phyloP scores from a whole-genome alignment of 257 asterid species.

The Leonotis leonurus region DNA sequence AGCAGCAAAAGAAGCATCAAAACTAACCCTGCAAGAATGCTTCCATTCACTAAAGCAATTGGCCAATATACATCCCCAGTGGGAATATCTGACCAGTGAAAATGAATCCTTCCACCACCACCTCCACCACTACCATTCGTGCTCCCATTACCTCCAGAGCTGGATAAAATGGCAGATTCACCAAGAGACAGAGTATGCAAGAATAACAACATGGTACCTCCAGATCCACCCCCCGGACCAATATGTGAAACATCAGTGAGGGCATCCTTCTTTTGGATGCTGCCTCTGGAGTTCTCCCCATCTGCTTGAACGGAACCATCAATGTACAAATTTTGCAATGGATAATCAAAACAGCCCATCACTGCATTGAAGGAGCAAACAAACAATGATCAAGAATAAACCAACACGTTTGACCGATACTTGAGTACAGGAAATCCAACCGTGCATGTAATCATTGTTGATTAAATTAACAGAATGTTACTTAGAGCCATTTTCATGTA shows the following conservation, averaged over 20 bases:
- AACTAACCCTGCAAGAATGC: constrained; percentile 63
- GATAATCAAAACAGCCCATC: constrained; percentile 81
- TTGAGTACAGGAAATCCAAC: neutral
- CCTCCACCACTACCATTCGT: constrained; percentile 79
- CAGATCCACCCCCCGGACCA: constrained; percentile 98
- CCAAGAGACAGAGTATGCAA: constrained; percentile 50
- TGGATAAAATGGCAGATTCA: constrained; percentile 59
- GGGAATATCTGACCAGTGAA: constrained; percentile 90
- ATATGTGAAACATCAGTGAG: constrained; percentile 11
- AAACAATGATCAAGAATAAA: neutral
- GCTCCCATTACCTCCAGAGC: constrained; percentile 78
- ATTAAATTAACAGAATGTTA: constrained; percentile 4
- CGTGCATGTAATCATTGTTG: neutral
- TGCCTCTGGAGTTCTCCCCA: constrained; percentile 49
- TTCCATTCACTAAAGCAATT: constrained; percentile 74
- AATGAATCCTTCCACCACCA: constrained; percentile 98
- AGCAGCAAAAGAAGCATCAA: neutral
- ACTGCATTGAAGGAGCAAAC: constrained; percentile 47
- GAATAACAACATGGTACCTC: constrained; percentile 86
- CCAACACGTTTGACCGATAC: neutral
- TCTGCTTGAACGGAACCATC: constrained; percentile 79
- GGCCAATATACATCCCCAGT: constrained; percentile 92
- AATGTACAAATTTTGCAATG: constrained; percentile 48
- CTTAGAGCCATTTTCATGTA: too few relatives aligned
- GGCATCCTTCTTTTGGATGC: constrained; percentile 24